phyloP scores from a whole-genome alignment of 305 asterid species.

The Fraxinus albicans region DNA sequence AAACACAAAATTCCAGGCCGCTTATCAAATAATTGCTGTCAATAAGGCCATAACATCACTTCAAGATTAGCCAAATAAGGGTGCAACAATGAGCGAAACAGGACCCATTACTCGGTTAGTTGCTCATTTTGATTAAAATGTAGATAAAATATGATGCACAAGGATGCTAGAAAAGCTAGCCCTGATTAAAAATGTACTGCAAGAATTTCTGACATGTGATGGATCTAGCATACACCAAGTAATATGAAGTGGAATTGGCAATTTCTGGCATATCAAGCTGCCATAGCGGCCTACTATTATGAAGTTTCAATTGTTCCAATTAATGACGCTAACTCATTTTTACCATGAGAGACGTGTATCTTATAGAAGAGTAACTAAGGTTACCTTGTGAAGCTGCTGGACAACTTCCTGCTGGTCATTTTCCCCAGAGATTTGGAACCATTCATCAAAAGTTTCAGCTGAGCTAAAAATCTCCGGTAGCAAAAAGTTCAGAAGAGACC shows the following conservation, averaged over 20 bases:
- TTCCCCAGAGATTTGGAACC: constrained; percentile 99
- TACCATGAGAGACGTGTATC: constrained; percentile 3
- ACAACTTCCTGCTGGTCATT: constrained; percentile 99
- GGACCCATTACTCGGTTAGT: not conserved
- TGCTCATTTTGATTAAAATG: not conserved
- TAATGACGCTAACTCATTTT: not conserved
- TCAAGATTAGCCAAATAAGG: not conserved
- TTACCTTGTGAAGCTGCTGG: constrained; percentile 98
- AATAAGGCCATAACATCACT: not conserved
- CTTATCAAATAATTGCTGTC: not conserved
- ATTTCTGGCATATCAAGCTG: not conserved
- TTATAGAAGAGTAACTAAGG: not conserved
- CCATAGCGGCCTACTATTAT: not conserved
- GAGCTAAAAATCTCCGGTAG: constrained; percentile 99
- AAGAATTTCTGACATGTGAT: not conserved
- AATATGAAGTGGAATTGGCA: not conserved
- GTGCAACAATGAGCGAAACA: not conserved
- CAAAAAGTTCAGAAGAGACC: constrained; percentile 94
- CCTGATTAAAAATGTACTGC: not conserved
- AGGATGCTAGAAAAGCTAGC: not conserved
- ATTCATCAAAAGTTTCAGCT: constrained; percentile 95
- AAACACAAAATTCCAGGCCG: not conserved
- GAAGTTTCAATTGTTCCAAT: not conserved
- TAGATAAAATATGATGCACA: not conserved
- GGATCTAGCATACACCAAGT: not conserved